Conservation (phyloP, 495 filamentous ascomycete species). For the Xylaria sp. region DNA sequence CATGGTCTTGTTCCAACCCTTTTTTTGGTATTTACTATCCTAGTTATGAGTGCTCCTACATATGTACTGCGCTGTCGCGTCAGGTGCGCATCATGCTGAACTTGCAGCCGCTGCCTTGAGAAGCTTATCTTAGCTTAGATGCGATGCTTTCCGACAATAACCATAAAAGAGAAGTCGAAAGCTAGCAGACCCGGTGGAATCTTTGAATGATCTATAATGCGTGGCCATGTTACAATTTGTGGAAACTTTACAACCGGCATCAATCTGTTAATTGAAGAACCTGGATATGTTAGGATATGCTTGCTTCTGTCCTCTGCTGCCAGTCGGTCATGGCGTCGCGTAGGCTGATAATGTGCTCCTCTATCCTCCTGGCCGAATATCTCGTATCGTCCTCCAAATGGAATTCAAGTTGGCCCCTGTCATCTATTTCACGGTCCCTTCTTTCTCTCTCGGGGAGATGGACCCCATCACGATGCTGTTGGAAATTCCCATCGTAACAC, state of each 20-base stretch:
- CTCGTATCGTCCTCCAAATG: conserved; percentile 34
- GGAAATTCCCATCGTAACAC: conserved; percentile 51
- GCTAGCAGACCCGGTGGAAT: not conserved
- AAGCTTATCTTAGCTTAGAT: not conserved
- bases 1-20: not conserved
- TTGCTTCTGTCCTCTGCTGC: conserved; percentile 42
- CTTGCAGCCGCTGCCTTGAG: not conserved
- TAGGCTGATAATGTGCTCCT: conserved; percentile 38
- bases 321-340: conserved; percentile 43
- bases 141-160: not conserved
- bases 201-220: not conserved
- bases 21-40: not conserved
- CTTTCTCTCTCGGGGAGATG: conserved; percentile 46
- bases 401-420: conserved; percentile 42
- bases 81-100: not conserved
- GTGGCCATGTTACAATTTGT: not conserved
- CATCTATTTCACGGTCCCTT: conserved; percentile 31
- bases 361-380: conserved; percentile 44
- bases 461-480: conserved; percentile 47
- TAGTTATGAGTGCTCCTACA: not conserved
- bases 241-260: not conserved
- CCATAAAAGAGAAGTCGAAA: not conserved
- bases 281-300: conserved; percentile 14
- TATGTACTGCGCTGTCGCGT: not conserved
- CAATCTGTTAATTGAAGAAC: not conserved